These are phyloP conservation scores for Stephanodiscus triporus DNA, from an alignment of 108 stramenopile species.

Conservation along the genomic window DNA sequence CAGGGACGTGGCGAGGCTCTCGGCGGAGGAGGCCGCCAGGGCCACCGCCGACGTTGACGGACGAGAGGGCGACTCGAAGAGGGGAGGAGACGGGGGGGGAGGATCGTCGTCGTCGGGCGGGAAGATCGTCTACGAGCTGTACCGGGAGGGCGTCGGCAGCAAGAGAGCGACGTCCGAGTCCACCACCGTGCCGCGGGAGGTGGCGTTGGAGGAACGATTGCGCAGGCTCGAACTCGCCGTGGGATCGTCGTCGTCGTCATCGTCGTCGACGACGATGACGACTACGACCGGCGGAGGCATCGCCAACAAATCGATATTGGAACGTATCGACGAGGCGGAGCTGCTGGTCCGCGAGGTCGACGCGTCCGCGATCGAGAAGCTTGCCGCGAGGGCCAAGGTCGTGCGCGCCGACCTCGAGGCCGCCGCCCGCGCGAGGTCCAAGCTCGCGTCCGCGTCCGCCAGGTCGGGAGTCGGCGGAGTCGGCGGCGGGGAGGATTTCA, in stretches of 20 bases:
- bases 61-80: neutral
- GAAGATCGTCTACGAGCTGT: neutral
- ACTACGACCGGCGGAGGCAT: neutral
- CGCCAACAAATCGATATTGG: constrained; percentile 22
- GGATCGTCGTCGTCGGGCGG: constrained; percentile 4
- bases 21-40: constrained; percentile 6
- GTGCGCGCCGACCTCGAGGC: constrained; percentile 48
- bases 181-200: constrained; percentile 13
- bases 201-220: constrained; percentile 38
- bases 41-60: neutral
- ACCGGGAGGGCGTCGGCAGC: constrained; percentile 10
- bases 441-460: constrained; percentile 18
- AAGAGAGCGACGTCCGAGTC: neutral
- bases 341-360: constrained; percentile 35
- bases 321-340: constrained; percentile 40
- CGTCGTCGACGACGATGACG: neutral
- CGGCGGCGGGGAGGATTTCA: constrained; percentile 58
- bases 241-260: constrained; percentile 9
- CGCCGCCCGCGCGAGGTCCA: constrained; percentile 38
- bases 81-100: too few species aligned
- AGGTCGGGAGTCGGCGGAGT: constrained; percentile 22
- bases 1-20: constrained; percentile 23
- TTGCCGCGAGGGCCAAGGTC: constrained; percentile 49
- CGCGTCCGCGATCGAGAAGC: constrained; percentile 34
- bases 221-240: constrained; percentile 35